phyloP scores from a whole-genome alignment of 441 rosid genomes.

The Populus hybrid region DNA sequence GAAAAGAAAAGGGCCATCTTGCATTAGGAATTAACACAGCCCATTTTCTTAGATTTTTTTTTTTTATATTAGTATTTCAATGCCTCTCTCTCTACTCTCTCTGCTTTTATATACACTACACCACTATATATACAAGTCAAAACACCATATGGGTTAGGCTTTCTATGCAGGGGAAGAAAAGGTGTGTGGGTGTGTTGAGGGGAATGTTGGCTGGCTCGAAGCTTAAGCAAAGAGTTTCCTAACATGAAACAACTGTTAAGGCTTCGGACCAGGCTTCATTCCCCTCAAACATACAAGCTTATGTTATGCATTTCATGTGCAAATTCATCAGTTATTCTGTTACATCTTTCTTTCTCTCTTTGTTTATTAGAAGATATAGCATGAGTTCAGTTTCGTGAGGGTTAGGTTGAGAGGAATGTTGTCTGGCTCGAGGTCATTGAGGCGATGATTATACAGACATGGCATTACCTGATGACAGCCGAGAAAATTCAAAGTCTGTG shows the following conservation, averaged over 20 bases:
- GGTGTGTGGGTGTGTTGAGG: slow-evolving; percentile 23
- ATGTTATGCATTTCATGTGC: neutral
- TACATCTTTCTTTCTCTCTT: neutral
- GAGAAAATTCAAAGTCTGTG: neutral
- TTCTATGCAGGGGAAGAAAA: neutral
- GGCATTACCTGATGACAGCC: neutral
- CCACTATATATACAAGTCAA: slow-evolving; percentile 2
- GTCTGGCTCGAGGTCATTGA: slow-evolving; percentile 54
- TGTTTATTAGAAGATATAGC: neutral
- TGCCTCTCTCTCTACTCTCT: neutral
- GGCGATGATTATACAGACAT: slow-evolving; percentile 11
- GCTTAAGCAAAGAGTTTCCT: slow-evolving; percentile 16
- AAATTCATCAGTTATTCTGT: neutral
- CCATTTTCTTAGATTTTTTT: neutral
- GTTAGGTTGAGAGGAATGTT: slow-evolving; percentile 45
- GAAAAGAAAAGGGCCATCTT: neutral
- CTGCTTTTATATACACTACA: neutral
- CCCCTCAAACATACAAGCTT: neutral
- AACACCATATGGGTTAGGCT: slow-evolving; percentile 11
- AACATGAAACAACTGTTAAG: neutral
- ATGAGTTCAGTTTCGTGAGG: slow-evolving; percentile 4
- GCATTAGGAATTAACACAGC: neutral
- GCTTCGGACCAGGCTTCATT: slow-evolving; percentile 3
- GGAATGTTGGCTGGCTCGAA: slow-evolving; percentile 48
- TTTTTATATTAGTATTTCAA: neutral